These are phyloP conservation scores for button mushroom (Agaricus bisporus) DNA, from an alignment of 768 basidiomycete genomes.

Conservation along the genomic window DNA sequence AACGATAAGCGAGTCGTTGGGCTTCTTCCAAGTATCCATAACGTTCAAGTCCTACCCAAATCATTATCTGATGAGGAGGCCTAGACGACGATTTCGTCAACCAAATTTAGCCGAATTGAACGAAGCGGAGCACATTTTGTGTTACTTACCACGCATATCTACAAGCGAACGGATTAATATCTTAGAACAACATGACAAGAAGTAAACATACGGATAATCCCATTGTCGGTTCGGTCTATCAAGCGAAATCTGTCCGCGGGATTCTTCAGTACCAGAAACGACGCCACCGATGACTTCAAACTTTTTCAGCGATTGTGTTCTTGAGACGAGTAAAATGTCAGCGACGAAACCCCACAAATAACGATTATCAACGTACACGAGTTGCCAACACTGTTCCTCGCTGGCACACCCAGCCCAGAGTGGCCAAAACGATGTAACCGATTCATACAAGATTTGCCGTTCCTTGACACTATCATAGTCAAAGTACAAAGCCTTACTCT, in stretches of 20 bases:
- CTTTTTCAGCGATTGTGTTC: slow-evolving; percentile 83
- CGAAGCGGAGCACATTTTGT: too few relatives aligned
- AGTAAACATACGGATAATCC: slow-evolving; percentile 82
- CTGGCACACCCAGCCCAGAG: slow-evolving; percentile 98
- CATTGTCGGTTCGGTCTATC: slow-evolving; percentile 98
- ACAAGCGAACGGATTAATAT: slow-evolving; percentile 14
- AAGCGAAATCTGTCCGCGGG: slow-evolving; percentile 90
- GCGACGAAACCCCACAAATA: neutral
- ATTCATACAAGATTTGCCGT: slow-evolving; percentile 92
- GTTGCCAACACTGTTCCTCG: slow-evolving; percentile 89
- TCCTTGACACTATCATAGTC: slow-evolving; percentile 93
- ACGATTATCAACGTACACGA: slow-evolving; percentile 66
- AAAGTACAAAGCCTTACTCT: slow-evolving; percentile 89
- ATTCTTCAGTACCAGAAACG: slow-evolving; percentile 95
- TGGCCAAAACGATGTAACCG: slow-evolving; percentile 94
- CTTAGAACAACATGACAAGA: slow-evolving; percentile 4
- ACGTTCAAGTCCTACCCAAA: slow-evolving; percentile 94
- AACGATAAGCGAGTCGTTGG: slow-evolving; percentile 89
- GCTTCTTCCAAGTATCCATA: slow-evolving; percentile 95
- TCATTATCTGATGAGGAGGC: slow-evolving; percentile 99
- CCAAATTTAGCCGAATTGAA: too few relatives aligned
- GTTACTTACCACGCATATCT: slow-evolving; percentile 71
- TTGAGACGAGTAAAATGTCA: slow-evolving; percentile 26
- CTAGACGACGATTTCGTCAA: slow-evolving; percentile 22
- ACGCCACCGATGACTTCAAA: slow-evolving; percentile 95